These are phyloP conservation scores for Neoboletus magnificus DNA, from an alignment of 768 basidiomycete species.

Conservation along the genomic window DNA sequence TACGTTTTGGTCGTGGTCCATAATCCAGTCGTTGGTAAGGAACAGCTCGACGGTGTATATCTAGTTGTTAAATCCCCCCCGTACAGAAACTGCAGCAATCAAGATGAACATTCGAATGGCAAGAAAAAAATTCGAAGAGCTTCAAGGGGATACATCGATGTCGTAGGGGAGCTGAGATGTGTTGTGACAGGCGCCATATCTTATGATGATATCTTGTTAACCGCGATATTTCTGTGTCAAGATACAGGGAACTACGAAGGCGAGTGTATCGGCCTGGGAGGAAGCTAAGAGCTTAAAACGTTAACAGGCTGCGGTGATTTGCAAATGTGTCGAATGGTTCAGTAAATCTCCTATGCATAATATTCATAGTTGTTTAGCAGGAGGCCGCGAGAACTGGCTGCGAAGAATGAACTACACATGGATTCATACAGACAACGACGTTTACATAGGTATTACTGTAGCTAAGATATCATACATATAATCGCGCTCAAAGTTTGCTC, in stretches of 20 bases:
- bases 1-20: conserved; percentile 89
- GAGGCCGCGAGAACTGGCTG: not conserved
- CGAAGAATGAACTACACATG: not conserved
- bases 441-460: conserved; percentile 7
- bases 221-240: not conserved
- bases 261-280: not conserved
- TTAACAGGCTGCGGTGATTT: not conserved
- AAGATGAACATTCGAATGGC: conserved; percentile 86
- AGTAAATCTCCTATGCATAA: not conserved
- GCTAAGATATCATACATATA: conserved; percentile 8
- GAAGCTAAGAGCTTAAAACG: not conserved
- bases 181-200: not conserved
- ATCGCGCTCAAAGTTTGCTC: not conserved
- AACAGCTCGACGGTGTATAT: not conserved
- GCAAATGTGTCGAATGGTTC: not conserved
- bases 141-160: conserved; percentile 68
- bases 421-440: not conserved
- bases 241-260: not conserved
- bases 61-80: not conserved
- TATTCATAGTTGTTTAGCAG: not conserved
- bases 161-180: conserved; percentile 13
- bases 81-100: conserved; percentile 87
- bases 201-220: not conserved
- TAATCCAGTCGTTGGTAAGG: conserved; percentile 81
- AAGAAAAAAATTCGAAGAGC: conserved; percentile 82